Evolutionary conservation across 208 protist species (phyloP), one percentile per base, ranked within the genome.

Genomic region (Trypanosoma melophagium): DNA sequence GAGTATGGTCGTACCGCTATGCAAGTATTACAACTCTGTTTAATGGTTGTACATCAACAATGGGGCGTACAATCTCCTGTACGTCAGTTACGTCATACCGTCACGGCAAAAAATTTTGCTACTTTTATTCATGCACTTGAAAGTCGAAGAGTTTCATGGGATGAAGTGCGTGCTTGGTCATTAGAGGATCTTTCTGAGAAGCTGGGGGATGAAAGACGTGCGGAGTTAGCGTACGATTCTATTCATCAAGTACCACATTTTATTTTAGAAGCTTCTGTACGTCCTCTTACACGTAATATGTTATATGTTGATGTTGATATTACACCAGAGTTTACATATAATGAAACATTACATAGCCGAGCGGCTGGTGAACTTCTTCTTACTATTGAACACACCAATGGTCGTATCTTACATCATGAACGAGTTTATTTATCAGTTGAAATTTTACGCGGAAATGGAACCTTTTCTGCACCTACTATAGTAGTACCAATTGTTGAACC

Each of bases 351-450:
- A 25, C 98, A 99, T 79, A 92, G 94, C 57, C 35, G 49, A 49
- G 75, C 65, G 7, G 83, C 85, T 3, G 79, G 97, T 65, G 79
- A 93, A 42, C 98, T 99, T 66, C 95, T 97, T 80, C 80, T 99
- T 40, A 78, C 98, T 38, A 93, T 99, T 3, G 93, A 99, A 71
- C 96, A 99, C 79, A 90, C 86, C 0, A 94, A 98, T 73, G 87
- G 93, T n/a, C 97, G 98, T 41, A 76, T 99, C 50, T 76, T 99
- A n/a, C 96, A 99, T 84, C 75, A 85, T 64, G 98, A 99, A 77
- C 61, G 56, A 44, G 2, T 75, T 12, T 40, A 66, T 28, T 24
- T 75, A 14, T 66, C 75, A n/a, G 60, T 64, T 24, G 77, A 77
- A 35, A 83, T 80, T 69, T 60, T 90, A 17, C 64, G 89, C 41